Evolutionary conservation across 495 filamentous ascomycete genomes (phyloP).

Genomic region (Corynascus novoguineensis): DNA sequence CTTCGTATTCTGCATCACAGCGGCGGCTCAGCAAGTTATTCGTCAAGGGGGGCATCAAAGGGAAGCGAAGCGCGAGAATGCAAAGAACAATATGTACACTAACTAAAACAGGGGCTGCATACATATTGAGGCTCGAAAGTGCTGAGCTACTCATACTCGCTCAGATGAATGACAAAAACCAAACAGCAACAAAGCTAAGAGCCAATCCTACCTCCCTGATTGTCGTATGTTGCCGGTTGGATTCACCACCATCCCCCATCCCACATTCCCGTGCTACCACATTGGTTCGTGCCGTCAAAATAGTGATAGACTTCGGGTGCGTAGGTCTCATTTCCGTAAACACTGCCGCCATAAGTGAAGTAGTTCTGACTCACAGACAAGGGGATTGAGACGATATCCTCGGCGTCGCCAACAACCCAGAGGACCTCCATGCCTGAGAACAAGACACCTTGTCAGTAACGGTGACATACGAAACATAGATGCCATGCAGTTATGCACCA

Average conservation of each 20-base stretch:
- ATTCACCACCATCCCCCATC: too few relatives aligned
- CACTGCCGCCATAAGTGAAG: conserved; percentile 45
- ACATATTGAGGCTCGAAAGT: too few relatives aligned
- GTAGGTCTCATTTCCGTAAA: conserved; percentile 45
- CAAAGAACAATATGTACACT: too few relatives aligned
- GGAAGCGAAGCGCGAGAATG: too few relatives aligned
- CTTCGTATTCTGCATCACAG: too few relatives aligned
- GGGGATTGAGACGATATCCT: conserved; percentile 35
- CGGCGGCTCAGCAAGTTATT: too few relatives aligned
- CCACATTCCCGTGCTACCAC: background rate
- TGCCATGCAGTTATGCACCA: background rate
- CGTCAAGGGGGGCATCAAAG: too few relatives aligned
- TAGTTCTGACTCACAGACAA: conserved; percentile 38
- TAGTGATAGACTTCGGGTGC: conserved; percentile 30
- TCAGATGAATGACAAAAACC: too few relatives aligned
- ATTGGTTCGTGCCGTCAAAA: conserved; percentile 5
- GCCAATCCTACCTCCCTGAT: background rate
- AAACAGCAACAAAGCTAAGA: too few relatives aligned
- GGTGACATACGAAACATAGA: background rate
- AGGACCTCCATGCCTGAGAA: conserved; percentile 50
- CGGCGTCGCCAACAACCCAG: conserved; percentile 46
- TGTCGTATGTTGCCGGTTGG: background rate
- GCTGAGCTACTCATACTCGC: too few relatives aligned
- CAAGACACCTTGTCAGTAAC: conserved; percentile 9
- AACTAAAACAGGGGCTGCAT: too few relatives aligned